Conservation (phyloP, 2,329 filamentous ascomycete genomes). For the Penicillium sp. region DNA sequence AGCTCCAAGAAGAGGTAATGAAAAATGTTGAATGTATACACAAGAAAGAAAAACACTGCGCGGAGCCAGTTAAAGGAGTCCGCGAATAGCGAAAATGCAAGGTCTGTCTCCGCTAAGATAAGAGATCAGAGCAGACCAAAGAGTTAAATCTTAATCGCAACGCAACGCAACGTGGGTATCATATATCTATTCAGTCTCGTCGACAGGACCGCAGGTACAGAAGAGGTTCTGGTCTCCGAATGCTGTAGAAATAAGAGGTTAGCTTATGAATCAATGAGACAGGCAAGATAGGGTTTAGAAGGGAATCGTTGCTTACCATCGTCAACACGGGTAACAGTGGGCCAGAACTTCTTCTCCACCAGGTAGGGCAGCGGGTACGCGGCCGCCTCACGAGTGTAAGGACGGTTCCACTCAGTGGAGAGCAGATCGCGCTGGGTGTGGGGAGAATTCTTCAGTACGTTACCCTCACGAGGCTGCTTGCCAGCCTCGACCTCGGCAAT, state of each 20-base stretch:
- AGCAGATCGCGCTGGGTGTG: slow-evolving; percentile 84
- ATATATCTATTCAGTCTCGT: slow-evolving; percentile 53
- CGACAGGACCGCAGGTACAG: slow-evolving; percentile 89
- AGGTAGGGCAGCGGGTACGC: slow-evolving; percentile 84
- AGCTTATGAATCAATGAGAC: slow-evolving; percentile 20
- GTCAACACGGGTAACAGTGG: slow-evolving; percentile 80
- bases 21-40: slow-evolving; percentile 40
- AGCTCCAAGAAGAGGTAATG: not conserved
- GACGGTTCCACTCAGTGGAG: slow-evolving; percentile 75
- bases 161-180: slow-evolving; percentile 41
- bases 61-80: slow-evolving; percentile 16
- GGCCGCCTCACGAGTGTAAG: slow-evolving; percentile 78
- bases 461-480: slow-evolving; percentile 71
- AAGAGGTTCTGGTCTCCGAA: slow-evolving; percentile 92
- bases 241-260: slow-evolving; percentile 54
- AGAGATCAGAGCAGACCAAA: slow-evolving; percentile 1
- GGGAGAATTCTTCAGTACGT: slow-evolving; percentile 86
- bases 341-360: slow-evolving; percentile 98
- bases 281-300: not conserved
- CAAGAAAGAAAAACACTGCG: slow-evolving; percentile 11
- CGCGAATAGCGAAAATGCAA: not conserved
- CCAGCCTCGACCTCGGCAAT: slow-evolving; percentile 84
- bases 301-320: slow-evolving; percentile 66
- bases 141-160: slow-evolving; percentile 23
- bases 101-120: not conserved